phyloP scores from a whole-genome alignment of 208 protist genomes.

The Leishmania aethiopica region DNA sequence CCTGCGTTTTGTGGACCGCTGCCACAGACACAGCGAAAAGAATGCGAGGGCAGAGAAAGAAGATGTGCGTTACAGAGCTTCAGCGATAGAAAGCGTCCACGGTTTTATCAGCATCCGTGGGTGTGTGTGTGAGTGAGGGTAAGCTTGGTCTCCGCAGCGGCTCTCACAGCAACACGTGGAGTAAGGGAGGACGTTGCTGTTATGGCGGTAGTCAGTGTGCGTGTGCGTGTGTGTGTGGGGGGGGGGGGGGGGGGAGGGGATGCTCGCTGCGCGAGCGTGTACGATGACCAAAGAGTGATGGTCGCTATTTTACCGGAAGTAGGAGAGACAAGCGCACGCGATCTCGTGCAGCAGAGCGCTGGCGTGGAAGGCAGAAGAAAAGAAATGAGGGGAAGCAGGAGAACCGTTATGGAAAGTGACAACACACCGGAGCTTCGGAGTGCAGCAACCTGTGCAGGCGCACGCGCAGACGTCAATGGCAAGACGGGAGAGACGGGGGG shows the following conservation, averaged over 20 bases:
- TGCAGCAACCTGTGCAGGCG: neutral
- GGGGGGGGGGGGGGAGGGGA: neutral
- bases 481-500: neutral
- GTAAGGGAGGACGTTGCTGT: neutral
- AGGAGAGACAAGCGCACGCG: neutral
- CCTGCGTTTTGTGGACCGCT: too few species aligned
- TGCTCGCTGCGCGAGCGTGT: neutral
- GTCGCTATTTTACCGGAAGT: neutral
- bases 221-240: neutral
- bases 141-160: neutral
- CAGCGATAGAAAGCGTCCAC: neutral
- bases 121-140: neutral
- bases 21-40: too few species aligned
- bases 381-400: constrained; percentile 1
- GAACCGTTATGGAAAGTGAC: neutral
- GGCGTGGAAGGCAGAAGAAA: constrained; percentile 7
- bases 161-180: neutral
- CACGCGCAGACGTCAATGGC: neutral
- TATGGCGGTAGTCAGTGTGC: too few species aligned
- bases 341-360: neutral
- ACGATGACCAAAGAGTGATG: neutral
- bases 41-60: neutral
- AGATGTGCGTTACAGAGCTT: neutral
- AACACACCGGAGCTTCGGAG: neutral
- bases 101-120: neutral